phyloP scores from a whole-genome alignment of 192 early-diverging fungal species.

The Funneliformis geosporum region DNA sequence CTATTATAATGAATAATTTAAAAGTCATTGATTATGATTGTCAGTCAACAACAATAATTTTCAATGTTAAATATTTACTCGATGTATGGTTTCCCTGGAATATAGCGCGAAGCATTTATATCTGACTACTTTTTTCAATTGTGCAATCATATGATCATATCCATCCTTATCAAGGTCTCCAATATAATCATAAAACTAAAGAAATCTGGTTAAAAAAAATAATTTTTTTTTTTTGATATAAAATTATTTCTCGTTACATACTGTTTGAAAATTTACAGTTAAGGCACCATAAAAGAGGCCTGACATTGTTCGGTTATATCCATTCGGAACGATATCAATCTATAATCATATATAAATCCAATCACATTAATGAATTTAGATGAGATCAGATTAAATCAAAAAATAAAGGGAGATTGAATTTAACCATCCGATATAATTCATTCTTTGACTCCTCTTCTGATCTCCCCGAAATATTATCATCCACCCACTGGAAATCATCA shows the following conservation, averaged over 20 bases:
- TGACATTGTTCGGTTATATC: not conserved
- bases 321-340: not conserved
- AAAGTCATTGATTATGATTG: not conserved
- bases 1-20: not conserved
- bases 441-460: not conserved
- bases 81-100: not conserved
- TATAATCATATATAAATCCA: not conserved
- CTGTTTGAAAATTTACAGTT: not conserved
- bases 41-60: not conserved
- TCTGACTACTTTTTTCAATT: not conserved
- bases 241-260: too few species aligned
- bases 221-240: too few species aligned
- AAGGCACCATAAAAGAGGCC: not conserved
- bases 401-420: not conserved
- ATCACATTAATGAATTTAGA: too few species aligned
- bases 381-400: not conserved
- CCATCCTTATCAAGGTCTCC: not conserved
- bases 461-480: not conserved
- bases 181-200: constrained; percentile 20
- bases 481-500: not conserved
- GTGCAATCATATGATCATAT: not conserved
- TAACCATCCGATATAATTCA: constrained; percentile 1
- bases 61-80: not conserved
- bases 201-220: too few species aligned
- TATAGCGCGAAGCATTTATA: not conserved